Evolutionary conservation across 2,329 filamentous ascomycete species (phyloP).

Genomic region (Alternaria arborescens): DNA sequence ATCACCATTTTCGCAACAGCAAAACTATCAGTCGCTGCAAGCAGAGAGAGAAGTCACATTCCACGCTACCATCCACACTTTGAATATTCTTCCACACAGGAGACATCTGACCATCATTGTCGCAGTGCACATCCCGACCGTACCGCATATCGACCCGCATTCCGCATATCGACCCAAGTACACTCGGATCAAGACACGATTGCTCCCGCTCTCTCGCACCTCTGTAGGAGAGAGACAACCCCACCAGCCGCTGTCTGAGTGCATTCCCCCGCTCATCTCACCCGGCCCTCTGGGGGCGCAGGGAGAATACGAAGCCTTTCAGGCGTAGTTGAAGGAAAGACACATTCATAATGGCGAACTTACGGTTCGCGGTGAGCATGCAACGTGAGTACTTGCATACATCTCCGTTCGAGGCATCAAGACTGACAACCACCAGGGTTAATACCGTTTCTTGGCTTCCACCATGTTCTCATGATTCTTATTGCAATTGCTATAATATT

Average conservation of each 20-base stretch:
- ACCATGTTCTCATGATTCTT: conserved; percentile 95
- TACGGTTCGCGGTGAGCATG: conserved; percentile 61
- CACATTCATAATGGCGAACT: conserved; percentile 56
- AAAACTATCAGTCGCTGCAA: conserved; percentile 44
- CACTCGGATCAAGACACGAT: conserved; percentile 31
- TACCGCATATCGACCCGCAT: conserved; percentile 27
- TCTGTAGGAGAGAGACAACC: conserved; percentile 22
- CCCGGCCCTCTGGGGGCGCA: conserved; percentile 55
- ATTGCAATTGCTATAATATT: conserved; percentile 94
- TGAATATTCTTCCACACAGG: conserved; percentile 28
- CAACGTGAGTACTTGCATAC: conserved; percentile 51
- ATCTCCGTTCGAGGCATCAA: conserved; percentile 21
- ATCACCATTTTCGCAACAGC: conserved; percentile 42
- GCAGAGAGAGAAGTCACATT: conserved; percentile 39
- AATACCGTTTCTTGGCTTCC: conserved; percentile 71
- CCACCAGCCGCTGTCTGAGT: conserved; percentile 33
- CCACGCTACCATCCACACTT: conserved; percentile 48
- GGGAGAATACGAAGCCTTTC: conserved; percentile 40
- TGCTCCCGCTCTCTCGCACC: conserved; percentile 31
- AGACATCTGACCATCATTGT: conserved; percentile 44
- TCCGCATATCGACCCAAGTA: conserved; percentile 27
- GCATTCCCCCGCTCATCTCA: conserved; percentile 42
- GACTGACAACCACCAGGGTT: conserved; percentile 56
- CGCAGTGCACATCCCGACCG: conserved; percentile 45
- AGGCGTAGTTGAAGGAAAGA: conserved; percentile 35